phyloP scores from a whole-genome alignment of 2,329 filamentous ascomycete genomes.

The Aspergillus sp. region DNA sequence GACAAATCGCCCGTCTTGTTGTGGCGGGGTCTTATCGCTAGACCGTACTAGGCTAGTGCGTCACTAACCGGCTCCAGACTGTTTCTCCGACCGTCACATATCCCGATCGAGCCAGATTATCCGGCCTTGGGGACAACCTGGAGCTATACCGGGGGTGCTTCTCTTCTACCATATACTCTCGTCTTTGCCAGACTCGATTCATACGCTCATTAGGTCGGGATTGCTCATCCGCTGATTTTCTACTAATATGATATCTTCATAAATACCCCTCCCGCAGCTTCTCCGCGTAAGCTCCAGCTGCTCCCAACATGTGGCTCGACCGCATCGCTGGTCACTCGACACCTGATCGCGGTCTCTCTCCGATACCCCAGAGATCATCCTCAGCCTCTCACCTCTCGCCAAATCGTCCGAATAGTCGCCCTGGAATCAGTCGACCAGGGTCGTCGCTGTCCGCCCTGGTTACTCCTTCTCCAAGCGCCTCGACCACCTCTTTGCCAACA shows the following conservation, averaged over 20 bases:
- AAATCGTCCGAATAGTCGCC: constrained; percentile 66
- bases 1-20: constrained; percentile 29
- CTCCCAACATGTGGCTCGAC: constrained; percentile 77
- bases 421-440: constrained; percentile 66
- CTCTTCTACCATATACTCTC: neutral
- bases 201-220: neutral
- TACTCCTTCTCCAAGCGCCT: constrained; percentile 71
- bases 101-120: neutral
- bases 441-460: constrained; percentile 76
- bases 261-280: constrained; percentile 12
- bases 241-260: neutral
- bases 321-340: constrained; percentile 73
- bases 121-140: neutral
- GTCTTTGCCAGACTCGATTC: neutral
- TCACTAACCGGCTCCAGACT: neutral
- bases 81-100: neutral
- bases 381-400: constrained; percentile 69
- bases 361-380: constrained; percentile 66
- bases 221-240: neutral
- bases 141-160: neutral
- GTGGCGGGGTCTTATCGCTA: constrained; percentile 35
- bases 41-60: constrained; percentile 25
- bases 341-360: constrained; percentile 68
- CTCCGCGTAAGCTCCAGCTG: constrained; percentile 8
- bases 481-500: constrained; percentile 71